Percentiles rank a stretch among this genome's conserved stretches.
Evolutionary conservation across 352 stramenopile species (phyloP).

Genomic region (Pythium angustatum): DNA sequence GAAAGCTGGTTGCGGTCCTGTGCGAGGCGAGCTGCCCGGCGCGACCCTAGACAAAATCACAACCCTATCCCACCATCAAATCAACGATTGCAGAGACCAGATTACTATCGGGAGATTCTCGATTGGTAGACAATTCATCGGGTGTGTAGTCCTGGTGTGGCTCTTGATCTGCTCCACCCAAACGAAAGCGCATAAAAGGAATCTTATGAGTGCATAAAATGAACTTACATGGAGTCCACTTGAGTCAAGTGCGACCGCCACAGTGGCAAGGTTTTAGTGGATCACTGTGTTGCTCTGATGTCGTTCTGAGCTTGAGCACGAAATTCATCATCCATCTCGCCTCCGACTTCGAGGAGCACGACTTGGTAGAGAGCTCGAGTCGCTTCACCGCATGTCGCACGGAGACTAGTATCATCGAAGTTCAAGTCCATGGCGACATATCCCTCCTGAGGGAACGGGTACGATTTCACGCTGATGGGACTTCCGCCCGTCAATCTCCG

Average conservation of each 20-base stretch:
- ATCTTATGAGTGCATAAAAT: no score
- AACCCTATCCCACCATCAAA: background rate
- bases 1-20: no score
- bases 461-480: background rate
- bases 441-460: background rate
- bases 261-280: background rate
- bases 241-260: background rate
- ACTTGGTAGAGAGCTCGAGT: background rate
- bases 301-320: background rate
- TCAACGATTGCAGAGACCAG: background rate
- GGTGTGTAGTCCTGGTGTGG: background rate
- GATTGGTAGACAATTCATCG: background rate
- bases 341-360: background rate
- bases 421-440: no score
- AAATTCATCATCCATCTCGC: background rate
- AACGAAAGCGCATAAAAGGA: background rate
- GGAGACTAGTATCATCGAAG: no score
- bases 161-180: background rate
- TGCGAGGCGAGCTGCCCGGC: no score
- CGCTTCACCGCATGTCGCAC: background rate
- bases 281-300: background rate
- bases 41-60: background rate
- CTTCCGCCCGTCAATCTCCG: background rate
- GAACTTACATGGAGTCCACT: background rate
- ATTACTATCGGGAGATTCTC: background rate